A percentile compares a stretch with the other conserved stretches of the same genome.
Conservation (phyloP, 2,329 filamentous ascomycete genomes). For the Fusarium anthophilum region DNA sequence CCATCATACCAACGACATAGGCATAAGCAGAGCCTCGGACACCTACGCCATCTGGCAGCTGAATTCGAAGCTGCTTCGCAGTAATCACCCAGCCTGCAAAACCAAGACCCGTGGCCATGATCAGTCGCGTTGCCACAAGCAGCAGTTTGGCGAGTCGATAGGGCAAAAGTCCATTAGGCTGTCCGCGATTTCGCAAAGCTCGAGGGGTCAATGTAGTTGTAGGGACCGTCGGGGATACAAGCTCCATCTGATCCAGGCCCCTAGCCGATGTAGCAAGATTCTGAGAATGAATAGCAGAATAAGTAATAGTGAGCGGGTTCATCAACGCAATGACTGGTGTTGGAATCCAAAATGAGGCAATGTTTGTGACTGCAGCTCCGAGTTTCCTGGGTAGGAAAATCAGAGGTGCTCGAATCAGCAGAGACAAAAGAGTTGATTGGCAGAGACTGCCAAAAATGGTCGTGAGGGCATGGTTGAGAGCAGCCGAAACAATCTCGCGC, state of each 20-base stretch:
- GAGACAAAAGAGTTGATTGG: constrained; percentile 81
- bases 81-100: constrained; percentile 98
- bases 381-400: constrained; percentile 81
- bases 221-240: constrained; percentile 76
- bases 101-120: constrained; percentile 89
- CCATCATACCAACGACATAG: constrained; percentile 91
- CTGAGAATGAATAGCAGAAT: constrained; percentile 92
- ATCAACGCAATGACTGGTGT: constrained; percentile 86
- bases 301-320: constrained; percentile 91
- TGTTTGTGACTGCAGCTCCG: constrained; percentile 72
- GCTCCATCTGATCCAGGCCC: constrained; percentile 82
- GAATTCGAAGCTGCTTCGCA: constrained; percentile 77
- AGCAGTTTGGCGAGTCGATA: constrained; percentile 93
- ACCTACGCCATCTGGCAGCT: constrained; percentile 61
- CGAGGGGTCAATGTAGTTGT: constrained; percentile 75
- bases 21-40: constrained; percentile 88
- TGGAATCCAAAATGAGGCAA: constrained; percentile 83
- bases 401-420: constrained; percentile 85
- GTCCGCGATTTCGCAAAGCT: constrained; percentile 56
- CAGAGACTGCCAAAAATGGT: constrained; percentile 94
- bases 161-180: constrained; percentile 72
- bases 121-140: constrained; percentile 87
- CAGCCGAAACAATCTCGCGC: constrained; percentile 82
- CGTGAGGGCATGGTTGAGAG: constrained; percentile 81
- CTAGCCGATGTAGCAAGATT: constrained; percentile 80